Evolutionary conservation across 2,329 filamentous ascomycete genomes (phyloP), one percentile per base, ranked within the genome.

Genomic region (Kalaharituber pfeilii): DNA sequence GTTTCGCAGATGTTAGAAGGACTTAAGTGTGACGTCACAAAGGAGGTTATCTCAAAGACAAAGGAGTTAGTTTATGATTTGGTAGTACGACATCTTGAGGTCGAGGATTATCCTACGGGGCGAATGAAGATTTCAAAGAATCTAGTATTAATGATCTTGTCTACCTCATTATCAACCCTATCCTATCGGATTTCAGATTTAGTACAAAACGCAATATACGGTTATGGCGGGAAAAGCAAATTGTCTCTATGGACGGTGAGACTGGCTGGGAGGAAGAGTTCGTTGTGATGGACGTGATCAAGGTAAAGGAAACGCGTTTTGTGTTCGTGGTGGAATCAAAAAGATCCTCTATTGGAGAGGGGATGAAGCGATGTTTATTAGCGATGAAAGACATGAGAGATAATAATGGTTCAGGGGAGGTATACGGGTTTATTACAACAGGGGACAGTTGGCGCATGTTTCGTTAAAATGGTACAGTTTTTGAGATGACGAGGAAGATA

Each of bases 41-140:
- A 50, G 36, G 56, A 20, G 20, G 53, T 11, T 18, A 53, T 58
- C 36, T 30, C 39, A 45, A 36, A 52, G 24, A 49, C 33, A 15
- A 58, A 57, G 49, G 55, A 54, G n/a, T 39, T 22, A 44, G 52
- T 53, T 5, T 53, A 53, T 28, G 22, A 49, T 13, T 7, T 42
- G 18, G 20, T 29, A 15, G 11, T 54, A 49, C 13, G 27, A 28
- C 50, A 51, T 52, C 15, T 56, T 51, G 13, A 55, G 18, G 26
- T 51, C 36, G 52, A 54, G 39, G 45, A 25, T 22, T 56, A 51
- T 54, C 52, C 47, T 47, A 49, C 36, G 13, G 49, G 36, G 52
- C 13, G 13, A 24, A 54, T 47, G 13, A 25, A 11, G 26, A 52
- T 8, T 42, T 54, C 28, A 51, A 47, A 47, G 55, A 44, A 33